Evolutionary conservation across 192 early-diverging fungal species (phyloP).

Genomic region (Endogone sp.): DNA sequence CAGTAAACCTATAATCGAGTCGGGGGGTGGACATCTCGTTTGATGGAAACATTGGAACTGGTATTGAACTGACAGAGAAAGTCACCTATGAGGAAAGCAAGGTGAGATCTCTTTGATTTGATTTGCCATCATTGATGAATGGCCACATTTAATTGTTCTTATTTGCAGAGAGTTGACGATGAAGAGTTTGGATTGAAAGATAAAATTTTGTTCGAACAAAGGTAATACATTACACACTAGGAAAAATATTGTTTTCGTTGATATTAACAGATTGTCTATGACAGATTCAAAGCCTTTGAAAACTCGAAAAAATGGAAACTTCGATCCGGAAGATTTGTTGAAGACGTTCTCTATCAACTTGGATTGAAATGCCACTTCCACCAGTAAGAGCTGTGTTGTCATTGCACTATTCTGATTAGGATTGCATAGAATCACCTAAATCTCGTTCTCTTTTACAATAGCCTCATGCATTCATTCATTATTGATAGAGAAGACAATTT

Average conservation of each 20-base stretch:
- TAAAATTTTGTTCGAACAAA: conserved; percentile 9
- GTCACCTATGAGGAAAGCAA: no score
- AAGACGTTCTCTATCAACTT: conserved; percentile 22
- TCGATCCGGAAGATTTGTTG: conserved; percentile 12
- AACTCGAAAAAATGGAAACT: conserved; percentile 20
- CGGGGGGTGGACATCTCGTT: no score
- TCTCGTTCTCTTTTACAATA: conserved; percentile 10
- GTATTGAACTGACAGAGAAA: no score
- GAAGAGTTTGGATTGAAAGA: conserved; percentile 9
- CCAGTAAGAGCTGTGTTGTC: conserved; percentile 17
- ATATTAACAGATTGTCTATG: conserved; percentile 10
- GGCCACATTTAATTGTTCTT: no score
- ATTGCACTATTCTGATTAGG: conserved; percentile 7
- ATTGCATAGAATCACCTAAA: background rate
- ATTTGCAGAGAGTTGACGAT: no score
- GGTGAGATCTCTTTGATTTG: no score
- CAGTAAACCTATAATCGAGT: no score
- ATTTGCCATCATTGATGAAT: no score
- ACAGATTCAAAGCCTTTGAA: conserved; percentile 11
- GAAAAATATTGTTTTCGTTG: conserved; percentile 3
- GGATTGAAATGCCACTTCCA: conserved; percentile 16
- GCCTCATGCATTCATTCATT: conserved; percentile 19
- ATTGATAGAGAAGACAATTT: conserved; percentile 12
- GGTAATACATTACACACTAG: conserved; percentile 8
- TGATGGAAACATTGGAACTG: no score